phyloP scores from a whole-genome alignment of 768 basidiomycete genomes.

The Russula abietina region DNA sequence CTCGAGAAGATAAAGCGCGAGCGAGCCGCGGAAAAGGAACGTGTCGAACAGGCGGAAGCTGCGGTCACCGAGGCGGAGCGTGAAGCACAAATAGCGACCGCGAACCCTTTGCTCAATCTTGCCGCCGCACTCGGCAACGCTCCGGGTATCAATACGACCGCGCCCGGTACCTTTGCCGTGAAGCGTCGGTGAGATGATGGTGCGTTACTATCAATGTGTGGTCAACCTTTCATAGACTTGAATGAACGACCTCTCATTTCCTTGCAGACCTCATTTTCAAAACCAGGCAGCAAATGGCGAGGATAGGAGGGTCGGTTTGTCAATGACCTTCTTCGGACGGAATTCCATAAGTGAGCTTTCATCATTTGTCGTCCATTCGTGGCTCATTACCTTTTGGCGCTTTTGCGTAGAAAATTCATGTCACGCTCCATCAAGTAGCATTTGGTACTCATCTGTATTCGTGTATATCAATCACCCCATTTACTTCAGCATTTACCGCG shows the following conservation, averaged over 20 bases:
- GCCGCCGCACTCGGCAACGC: no score
- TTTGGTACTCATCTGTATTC: neutral
- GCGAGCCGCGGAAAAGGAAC: slow-evolving; percentile 85
- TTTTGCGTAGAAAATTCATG: no score
- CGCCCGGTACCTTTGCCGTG: no score
- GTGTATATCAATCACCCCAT: neutral
- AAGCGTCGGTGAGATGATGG: no score
- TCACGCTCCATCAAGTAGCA: slow-evolving; percentile 79
- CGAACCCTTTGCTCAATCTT: no score
- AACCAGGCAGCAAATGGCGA: slow-evolving; percentile 85
- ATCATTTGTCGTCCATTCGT: no score
- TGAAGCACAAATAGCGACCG: slow-evolving; percentile 85
- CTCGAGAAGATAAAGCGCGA: slow-evolving; percentile 98
- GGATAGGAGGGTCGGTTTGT: slow-evolving; percentile 72
- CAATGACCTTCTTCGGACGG: slow-evolving; percentile 89
- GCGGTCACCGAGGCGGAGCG: slow-evolving; percentile 53
- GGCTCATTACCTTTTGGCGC: no score
- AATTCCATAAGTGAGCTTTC: slow-evolving; percentile 81
- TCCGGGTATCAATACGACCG: no score
- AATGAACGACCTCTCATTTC: neutral
- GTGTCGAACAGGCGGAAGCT: slow-evolving; percentile 70
- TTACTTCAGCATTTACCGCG: neutral
- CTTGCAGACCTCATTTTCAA: slow-evolving; percentile 89
- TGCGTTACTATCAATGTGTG: slow-evolving; percentile 33
- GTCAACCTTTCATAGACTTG: neutral